A percentile compares a stretch with the other conserved stretches of the same genome.
Evolutionary conservation across 371 early-diverging fungal genomes (phyloP).

Genomic region (Zopfochytrium polystomum): DNA sequence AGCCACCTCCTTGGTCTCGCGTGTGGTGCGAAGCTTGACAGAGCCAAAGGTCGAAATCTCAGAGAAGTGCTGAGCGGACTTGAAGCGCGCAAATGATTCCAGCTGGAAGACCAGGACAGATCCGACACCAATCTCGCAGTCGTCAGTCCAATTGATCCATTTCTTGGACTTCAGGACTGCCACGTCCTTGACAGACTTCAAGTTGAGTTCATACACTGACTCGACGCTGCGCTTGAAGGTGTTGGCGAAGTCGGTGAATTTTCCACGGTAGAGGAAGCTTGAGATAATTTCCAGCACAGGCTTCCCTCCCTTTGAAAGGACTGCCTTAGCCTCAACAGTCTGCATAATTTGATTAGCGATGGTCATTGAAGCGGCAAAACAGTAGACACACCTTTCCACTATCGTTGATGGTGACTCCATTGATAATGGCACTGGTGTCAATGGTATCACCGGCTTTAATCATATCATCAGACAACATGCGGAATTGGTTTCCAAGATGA

Average conservation of each 20-base stretch:
- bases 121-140: constrained; percentile 66
- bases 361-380: neutral
- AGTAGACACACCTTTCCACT: constrained; percentile 65
- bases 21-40: constrained; percentile 78
- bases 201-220: constrained; percentile 74
- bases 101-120: constrained; percentile 80
- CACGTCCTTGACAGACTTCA: constrained; percentile 74
- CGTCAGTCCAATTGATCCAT: constrained; percentile 77
- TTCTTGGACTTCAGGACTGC: constrained; percentile 87
- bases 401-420: constrained; percentile 78
- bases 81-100: constrained; percentile 74
- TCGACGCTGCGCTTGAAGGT: constrained; percentile 82
- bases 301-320: constrained; percentile 52
- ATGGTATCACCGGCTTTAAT: constrained; percentile 82
- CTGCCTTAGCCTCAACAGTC: constrained; percentile 83
- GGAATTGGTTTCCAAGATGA: constrained; percentile 92
- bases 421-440: constrained; percentile 64
- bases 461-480: constrained; percentile 76
- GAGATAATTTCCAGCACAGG: constrained; percentile 73
- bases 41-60: constrained; percentile 66
- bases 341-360: neutral
- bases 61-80: constrained; percentile 56
- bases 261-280: constrained; percentile 91
- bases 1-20: constrained; percentile 80
- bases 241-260: constrained; percentile 75